Evolutionary conservation across 2,329 filamentous ascomycete genomes (phyloP), one percentile per base, ranked within the genome.

Genomic region (Lasiodiplodia hormozganensis): DNA sequence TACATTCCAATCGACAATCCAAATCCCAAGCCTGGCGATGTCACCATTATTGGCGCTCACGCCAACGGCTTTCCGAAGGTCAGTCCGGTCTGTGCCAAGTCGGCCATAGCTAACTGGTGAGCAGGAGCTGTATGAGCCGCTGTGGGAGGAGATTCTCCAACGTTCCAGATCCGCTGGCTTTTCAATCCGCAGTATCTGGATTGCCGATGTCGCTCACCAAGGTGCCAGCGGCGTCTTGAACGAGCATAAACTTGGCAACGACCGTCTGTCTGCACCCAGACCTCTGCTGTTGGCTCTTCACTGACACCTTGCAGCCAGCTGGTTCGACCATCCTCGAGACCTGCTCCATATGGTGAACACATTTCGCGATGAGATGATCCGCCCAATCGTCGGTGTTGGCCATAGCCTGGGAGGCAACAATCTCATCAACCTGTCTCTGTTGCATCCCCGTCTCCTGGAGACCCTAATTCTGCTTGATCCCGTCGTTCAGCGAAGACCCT

Each of bases 51-150:
- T 67, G 93, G 87, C 12, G 90, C 91, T 4, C 94, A 97, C 81
- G 95, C 93, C 62, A 97, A 97, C 82, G 95, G 91, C 12, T 97
- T 97, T 73, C 92, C 93, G 12, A 98, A 97, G 86, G 92, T 92
- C 78, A 11, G 14, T 16, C 3, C 11, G 14, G 2, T 6, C 51
- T 60, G 1, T 49, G 5, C 12, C 25, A 21, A 6, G 31, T 47
- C 12, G 65, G 60, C 40, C 4, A 16, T 57, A 57, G 57, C 67
- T 75, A 47, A 73, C 38, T 71, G 28, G 2, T 10, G 62, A 1
- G 18, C 68, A 94, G 91, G 95, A 98, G 83, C 81, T 97, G 2
- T 97, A 97, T 76, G 94, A 97, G 75, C 92, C 95, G 0, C 83
- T 97, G 0, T 97, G 94, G 92, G 92, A 95, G 69, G 93, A 97